A percentile compares a stretch with the other conserved stretches of the same genome.
phyloP scores from a whole-genome alignment of 306 rosid species.

The Neltuma alba region DNA sequence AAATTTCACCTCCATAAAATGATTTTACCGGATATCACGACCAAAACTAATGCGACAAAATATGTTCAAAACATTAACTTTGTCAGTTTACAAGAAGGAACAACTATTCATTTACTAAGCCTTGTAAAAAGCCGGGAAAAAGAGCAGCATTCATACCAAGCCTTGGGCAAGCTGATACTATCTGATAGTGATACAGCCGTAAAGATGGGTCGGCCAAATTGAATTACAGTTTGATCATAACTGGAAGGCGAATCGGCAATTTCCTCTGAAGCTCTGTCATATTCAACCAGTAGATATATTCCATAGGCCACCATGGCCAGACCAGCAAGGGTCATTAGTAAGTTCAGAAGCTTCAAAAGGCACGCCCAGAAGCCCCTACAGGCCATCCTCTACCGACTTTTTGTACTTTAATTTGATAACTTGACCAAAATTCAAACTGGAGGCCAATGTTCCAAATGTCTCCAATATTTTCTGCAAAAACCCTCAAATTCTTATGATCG shows the following conservation, averaged over 20 bases:
- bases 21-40: conserved; percentile 2
- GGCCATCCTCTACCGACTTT: conserved; percentile 60
- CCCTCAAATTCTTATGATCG: conserved; percentile 28
- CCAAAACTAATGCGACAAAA: not conserved
- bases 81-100: conserved; percentile 18
- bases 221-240: conserved; percentile 53
- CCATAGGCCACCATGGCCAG: conserved; percentile 95
- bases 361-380: conserved; percentile 92
- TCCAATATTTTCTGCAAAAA: conserved; percentile 41
- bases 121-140: not conserved
- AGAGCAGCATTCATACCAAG: conserved; percentile 70
- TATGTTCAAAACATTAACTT: conserved; percentile 1
- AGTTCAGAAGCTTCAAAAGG: conserved; percentile 89
- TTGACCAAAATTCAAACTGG: conserved; percentile 40
- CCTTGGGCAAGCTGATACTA: conserved; percentile 64
- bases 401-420: conserved; percentile 35
- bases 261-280: conserved; percentile 39
- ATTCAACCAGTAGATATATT: conserved; percentile 83
- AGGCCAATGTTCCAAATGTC: conserved; percentile 30
- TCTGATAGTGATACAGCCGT: conserved; percentile 63
- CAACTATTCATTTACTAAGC: not conserved
- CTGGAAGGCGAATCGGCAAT: conserved; percentile 32
- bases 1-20: not conserved
- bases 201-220: conserved; percentile 88
- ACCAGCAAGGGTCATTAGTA: conserved; percentile 78